Percentiles rank a stretch among this genome's conserved stretches.
These are phyloP conservation scores for Colletotrichum costaricense DNA, from an alignment of 2,329 filamentous ascomycete species.

Conservation along the genomic window DNA sequence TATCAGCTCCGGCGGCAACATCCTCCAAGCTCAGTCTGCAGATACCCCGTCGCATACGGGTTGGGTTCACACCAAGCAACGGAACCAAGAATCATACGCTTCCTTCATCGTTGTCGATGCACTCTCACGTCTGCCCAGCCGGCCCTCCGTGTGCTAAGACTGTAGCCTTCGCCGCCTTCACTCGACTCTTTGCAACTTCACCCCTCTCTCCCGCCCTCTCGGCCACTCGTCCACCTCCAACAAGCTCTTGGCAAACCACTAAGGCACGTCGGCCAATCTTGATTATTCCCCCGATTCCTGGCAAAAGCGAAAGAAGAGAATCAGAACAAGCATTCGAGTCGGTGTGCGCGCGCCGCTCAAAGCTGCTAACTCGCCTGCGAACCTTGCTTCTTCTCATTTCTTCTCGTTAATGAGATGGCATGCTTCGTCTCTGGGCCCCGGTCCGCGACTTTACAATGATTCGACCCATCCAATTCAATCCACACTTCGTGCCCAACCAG, in stretches of 20 bases:
- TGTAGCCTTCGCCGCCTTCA: neutral
- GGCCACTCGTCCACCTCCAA: constrained; percentile 28
- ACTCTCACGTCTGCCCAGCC: constrained; percentile 34
- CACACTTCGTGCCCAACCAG: constrained; percentile 32
- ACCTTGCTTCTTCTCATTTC: constrained; percentile 33
- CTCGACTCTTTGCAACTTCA: constrained; percentile 24
- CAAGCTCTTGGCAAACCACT: constrained; percentile 27
- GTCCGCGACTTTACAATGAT: constrained; percentile 10
- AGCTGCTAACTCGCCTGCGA: constrained; percentile 5
- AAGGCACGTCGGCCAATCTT: constrained; percentile 19
- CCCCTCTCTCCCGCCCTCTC: constrained; percentile 16
- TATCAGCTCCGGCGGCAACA: neutral
- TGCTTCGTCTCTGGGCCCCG: constrained; percentile 14
- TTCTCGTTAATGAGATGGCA: constrained; percentile 26
- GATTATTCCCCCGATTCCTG: neutral
- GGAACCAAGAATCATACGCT: neutral
- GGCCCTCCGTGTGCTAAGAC: constrained; percentile 22
- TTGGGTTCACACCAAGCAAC: constrained; percentile 8
- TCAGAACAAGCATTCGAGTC: constrained; percentile 15
- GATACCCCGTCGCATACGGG: neutral
- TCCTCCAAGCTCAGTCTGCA: neutral
- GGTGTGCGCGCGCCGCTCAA: constrained; percentile 21
- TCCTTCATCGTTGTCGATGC: constrained; percentile 8
- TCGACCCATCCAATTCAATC: constrained; percentile 21
- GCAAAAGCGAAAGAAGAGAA: neutral